Conservation (phyloP, 1,284 basidiomycete species). For the Ganoderma sinense region DNA sequence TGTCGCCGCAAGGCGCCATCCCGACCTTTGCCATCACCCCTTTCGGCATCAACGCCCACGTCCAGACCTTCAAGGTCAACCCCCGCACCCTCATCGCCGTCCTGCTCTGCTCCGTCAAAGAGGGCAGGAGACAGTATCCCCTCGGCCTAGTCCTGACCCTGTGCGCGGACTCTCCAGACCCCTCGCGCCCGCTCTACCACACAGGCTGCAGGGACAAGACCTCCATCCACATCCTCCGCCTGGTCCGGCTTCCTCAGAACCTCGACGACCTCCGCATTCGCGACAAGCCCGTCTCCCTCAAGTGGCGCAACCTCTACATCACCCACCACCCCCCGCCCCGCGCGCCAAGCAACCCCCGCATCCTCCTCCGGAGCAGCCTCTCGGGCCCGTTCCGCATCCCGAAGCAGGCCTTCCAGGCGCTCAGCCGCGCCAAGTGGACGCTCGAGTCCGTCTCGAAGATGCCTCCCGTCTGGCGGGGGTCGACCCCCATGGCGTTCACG, state of each 20-base stretch:
- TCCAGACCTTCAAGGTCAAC: not conserved
- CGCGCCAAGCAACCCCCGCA: slow-evolving; percentile 4
- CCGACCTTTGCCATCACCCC: slow-evolving; percentile 6
- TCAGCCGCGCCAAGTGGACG: not conserved
- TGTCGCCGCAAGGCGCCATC: not conserved
- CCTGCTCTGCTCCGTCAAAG: slow-evolving; percentile 1
- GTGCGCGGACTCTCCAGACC: slow-evolving; percentile 3
- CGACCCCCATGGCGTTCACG: not conserved
- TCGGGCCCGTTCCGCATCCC: slow-evolving; percentile 10
- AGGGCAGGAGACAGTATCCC: not conserved
- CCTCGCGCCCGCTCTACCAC: slow-evolving; percentile 2
- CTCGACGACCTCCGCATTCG: not conserved
- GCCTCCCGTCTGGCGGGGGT: not conserved
- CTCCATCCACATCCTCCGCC: slow-evolving; percentile 2
- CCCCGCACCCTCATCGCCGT: slow-evolving; percentile 1
- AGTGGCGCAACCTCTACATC: slow-evolving; percentile 9
- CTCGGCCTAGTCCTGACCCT: not conserved
- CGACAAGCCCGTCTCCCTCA: not conserved
- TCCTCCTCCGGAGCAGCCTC: not conserved
- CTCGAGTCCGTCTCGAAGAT: slow-evolving; percentile 1
- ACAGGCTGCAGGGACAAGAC: not conserved
- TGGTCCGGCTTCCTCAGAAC: not conserved
- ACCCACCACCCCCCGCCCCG: slow-evolving; percentile 1
- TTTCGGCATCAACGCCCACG: slow-evolving; percentile 1
- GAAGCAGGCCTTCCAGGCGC: slow-evolving; percentile 1